phyloP scores from a whole-genome alignment of 371 early-diverging fungal genomes.

The Phascolomyces articulosus region DNA sequence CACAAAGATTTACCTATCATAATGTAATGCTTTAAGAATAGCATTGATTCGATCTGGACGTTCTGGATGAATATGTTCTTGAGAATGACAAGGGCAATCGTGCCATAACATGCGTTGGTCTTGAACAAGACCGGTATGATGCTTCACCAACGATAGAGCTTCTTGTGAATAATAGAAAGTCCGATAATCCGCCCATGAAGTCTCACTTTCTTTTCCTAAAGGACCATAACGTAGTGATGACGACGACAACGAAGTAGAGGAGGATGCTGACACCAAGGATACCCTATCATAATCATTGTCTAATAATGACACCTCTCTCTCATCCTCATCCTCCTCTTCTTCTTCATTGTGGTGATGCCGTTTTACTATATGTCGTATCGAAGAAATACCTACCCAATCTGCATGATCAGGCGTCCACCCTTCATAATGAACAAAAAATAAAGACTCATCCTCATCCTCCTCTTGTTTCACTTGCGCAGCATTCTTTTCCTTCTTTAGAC shows the following conservation, averaged over 20 bases:
- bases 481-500: too few relatives aligned
- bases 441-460: not conserved
- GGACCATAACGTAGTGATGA: conserved; percentile 50
- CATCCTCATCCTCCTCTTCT: not conserved
- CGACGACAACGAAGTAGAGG: too few relatives aligned
- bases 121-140: conserved; percentile 63
- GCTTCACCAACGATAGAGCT: conserved; percentile 42
- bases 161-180: conserved; percentile 55
- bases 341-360: not conserved
- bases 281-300: too few relatives aligned
- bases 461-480: not conserved
- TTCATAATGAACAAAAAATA: conserved; percentile 61
- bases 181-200: conserved; percentile 59
- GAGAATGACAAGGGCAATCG: conserved; percentile 62
- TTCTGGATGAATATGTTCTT: conserved; percentile 65
- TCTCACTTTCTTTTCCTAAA: conserved; percentile 49
- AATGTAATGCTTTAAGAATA: conserved; percentile 40
- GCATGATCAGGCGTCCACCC: conserved; percentile 65
- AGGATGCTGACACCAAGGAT: too few relatives aligned
- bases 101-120: conserved; percentile 63
- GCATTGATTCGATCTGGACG: conserved; percentile 60
- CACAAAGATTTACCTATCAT: conserved; percentile 50
- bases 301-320: too few relatives aligned
- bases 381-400: conserved; percentile 59
- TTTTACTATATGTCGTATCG: conserved; percentile 4